Base-by-base conservation (phyloP, 345 rosid genomes). In the Turnera subulata region DNA sequence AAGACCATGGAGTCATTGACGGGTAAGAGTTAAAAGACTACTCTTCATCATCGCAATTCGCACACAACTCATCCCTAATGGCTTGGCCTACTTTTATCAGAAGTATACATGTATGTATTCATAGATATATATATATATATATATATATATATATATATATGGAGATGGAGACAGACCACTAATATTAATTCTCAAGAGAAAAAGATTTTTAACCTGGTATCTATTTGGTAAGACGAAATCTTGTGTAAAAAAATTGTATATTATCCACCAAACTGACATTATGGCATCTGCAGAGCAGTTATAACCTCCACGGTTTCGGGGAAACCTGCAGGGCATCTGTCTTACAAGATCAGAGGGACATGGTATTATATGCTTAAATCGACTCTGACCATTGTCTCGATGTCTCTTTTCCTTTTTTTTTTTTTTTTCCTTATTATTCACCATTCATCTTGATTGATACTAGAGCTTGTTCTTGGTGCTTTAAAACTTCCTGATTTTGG, bases 1-100 rank as follows among this genome's bases (percentile, higher is more conserved):
- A 23, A 45, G 72, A 64, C 22, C 89, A 84, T 61, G 20, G 21
- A 22, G 64, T 24, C 12, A 63, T 86, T 24, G 59, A 69, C 4
- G 73, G 83, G 88, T 75, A 68, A n/a, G n/a, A n/a, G n/a, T n/a
- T n/a, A n/a, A n/a, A n/a, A n/a, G n/a, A 53, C 21, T 46, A 10
- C 7, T 7, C 18, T 7, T 18, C 18, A 16, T 6, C 11, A 45
- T 45, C 11, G 8, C 48, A n/a, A 14, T 45, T 37, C 13, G 13
- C 40, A 37, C 40, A 37, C 13, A 7, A 13, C 11, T 7, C 13
- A 37, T 37, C 11, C 13, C 13, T 37, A 6, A 5, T 35, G 39
- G 6, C 39, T 11, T 11, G 6, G 11, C 11, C 13, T 37, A 7
- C 2, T 9, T 37, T 37, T 37, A 7, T 13, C 40, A 1, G 40